Conservation (phyloP, 257 asterid genomes). For the Solanum sejunctum region DNA sequence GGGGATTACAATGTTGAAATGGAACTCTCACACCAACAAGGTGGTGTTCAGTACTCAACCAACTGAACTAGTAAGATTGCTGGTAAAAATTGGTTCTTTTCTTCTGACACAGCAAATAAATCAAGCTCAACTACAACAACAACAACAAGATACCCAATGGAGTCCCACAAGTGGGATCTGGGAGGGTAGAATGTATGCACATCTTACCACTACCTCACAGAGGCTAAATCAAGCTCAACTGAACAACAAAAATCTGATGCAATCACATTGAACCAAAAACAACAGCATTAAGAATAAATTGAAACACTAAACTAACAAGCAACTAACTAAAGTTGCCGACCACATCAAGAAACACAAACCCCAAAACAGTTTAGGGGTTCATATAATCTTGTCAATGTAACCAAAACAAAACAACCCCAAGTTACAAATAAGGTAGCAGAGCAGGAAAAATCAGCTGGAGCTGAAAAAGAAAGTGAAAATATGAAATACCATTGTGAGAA, state of each 20-base stretch:
- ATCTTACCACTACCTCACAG: no score
- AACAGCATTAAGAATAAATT: not conserved
- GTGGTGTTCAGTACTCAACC: no score
- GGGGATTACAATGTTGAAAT: no score
- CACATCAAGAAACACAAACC: not conserved
- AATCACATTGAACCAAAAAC: not conserved
- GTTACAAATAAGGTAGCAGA: not conserved
- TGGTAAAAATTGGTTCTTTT: not conserved
- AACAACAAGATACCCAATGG: no score
- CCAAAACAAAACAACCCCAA: not conserved
- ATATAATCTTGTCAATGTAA: not conserved
- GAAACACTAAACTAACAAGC: not conserved
- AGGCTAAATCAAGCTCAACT: not conserved
- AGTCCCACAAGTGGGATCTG: no score
- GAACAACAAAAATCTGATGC: not conserved
- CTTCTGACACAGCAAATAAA: not conserved
- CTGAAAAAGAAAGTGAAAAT: not conserved
- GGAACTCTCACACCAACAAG: no score
- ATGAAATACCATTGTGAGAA: constrained; percentile 58
- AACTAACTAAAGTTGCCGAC: not conserved
- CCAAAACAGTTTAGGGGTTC: not conserved
- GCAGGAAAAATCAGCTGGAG: not conserved
- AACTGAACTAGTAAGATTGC: no score
- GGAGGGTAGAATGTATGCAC: no score
- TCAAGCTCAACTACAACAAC: not conserved